These are phyloP conservation scores for Aspergillus ostianus DNA, from an alignment of 495 filamentous ascomycete genomes.

Conservation along the genomic window DNA sequence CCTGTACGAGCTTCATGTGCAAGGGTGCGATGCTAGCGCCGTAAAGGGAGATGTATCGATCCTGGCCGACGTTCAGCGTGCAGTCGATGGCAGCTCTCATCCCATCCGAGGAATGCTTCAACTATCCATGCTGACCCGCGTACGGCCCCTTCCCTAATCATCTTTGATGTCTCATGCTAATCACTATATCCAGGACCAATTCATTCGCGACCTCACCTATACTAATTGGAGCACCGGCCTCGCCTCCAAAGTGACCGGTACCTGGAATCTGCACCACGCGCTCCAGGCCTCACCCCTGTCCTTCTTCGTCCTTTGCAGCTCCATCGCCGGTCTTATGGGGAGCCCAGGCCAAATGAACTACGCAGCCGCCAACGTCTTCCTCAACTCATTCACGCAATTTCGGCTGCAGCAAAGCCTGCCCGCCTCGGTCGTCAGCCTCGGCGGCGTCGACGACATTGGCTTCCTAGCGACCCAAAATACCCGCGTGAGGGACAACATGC, in stretches of 20 bases:
- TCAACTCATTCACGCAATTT: constrained; percentile 39
- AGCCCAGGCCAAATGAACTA: constrained; percentile 33
- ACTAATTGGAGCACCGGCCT: constrained; percentile 34
- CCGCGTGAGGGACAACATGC: not conserved
- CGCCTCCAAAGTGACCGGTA: constrained; percentile 44
- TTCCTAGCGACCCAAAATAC: constrained; percentile 1
- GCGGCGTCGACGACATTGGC: constrained; percentile 32
- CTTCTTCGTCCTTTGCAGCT: constrained; percentile 50
- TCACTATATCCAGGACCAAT: not conserved
- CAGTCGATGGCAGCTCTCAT: not conserved
- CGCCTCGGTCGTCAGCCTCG: constrained; percentile 31
- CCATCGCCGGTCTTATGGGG: constrained; percentile 34
- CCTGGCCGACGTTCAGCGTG: not conserved
- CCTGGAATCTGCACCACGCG: constrained; percentile 56
- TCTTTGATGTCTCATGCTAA: not conserved
- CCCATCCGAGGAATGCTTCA: constrained; percentile 39
- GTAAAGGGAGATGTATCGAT: not conserved
- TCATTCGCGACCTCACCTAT: not conserved
- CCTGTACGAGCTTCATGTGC: constrained; percentile 1
- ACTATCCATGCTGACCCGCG: constrained; percentile 34
- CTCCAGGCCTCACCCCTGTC: constrained; percentile 30
- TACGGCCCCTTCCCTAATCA: constrained; percentile 17
- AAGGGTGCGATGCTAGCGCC: not conserved
- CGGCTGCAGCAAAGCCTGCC: constrained; percentile 24
- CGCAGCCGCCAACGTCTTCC: constrained; percentile 33